phyloP scores from a whole-genome alignment of 2,329 filamentous ascomycete species.

The Cryphonectria radicalis region DNA sequence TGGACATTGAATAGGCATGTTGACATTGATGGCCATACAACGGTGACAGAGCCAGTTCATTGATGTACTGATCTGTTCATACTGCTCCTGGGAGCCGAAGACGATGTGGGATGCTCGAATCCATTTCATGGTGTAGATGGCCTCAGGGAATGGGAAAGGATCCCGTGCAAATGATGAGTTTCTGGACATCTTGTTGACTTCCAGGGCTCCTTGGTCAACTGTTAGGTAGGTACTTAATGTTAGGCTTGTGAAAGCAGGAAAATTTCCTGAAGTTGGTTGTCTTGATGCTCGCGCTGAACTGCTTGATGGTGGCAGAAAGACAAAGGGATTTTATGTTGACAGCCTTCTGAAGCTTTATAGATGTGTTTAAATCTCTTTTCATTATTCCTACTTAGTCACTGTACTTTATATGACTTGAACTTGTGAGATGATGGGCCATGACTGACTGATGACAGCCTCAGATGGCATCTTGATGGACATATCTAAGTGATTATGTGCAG shows the following conservation, averaged over 20 bases:
- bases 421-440: neutral
- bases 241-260: neutral
- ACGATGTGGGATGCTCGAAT: neutral
- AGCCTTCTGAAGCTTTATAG: neutral
- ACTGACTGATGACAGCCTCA: neutral
- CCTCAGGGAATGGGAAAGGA: neutral
- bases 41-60: neutral
- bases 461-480: neutral
- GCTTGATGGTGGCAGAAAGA: neutral
- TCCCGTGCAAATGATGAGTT: neutral
- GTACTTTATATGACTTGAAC: neutral
- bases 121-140: conserved; percentile 3
- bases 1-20: neutral
- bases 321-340: neutral
- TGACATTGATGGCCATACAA: neutral
- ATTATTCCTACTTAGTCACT: neutral
- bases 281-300: neutral
- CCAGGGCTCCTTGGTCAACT: neutral
- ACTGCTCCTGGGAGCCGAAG: neutral
- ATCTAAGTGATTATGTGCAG: neutral
- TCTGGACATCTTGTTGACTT: neutral
- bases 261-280: neutral
- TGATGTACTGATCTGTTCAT: neutral
- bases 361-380: neutral
- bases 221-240: neutral